A percentile compares a stretch with the other conserved stretches of the same genome.
Evolutionary conservation across 2,329 filamentous ascomycete species (phyloP).

Genomic region (Cladosporium sp.): DNA sequence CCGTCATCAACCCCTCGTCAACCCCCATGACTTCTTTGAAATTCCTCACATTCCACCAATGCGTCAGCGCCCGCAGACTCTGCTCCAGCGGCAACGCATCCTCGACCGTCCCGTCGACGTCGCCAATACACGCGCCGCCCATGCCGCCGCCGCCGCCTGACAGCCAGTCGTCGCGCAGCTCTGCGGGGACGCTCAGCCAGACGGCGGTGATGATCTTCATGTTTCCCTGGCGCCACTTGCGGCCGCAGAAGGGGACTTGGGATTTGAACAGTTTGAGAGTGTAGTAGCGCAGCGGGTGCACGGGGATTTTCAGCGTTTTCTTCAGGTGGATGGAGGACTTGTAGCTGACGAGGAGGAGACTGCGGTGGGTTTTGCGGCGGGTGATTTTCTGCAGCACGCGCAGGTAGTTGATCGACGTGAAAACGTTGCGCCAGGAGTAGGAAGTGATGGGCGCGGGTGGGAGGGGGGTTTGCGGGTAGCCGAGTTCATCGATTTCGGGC

Average conservation of each 20-base stretch:
- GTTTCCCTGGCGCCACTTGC: slow-evolving; percentile 96
- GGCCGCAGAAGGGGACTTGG: slow-evolving; percentile 95
- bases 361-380: slow-evolving; percentile 92
- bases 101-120: slow-evolving; percentile 92
- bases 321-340: slow-evolving; percentile 91
- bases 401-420: slow-evolving; percentile 90
- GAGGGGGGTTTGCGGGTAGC: slow-evolving; percentile 71
- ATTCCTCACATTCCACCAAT: slow-evolving; percentile 86
- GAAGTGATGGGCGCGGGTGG: slow-evolving; percentile 78
- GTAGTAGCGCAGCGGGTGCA: slow-evolving; percentile 84
- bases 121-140: slow-evolving; percentile 46
- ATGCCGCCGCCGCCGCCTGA: slow-evolving; percentile 64
- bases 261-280: slow-evolving; percentile 98
- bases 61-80: slow-evolving; percentile 81
- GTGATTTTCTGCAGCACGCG: slow-evolving; percentile 97
- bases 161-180: slow-evolving; percentile 93
- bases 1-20: slow-evolving; percentile 40
- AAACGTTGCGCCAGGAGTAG: slow-evolving; percentile 93
- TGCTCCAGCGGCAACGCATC: slow-evolving; percentile 91
- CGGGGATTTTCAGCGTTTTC: slow-evolving; percentile 87
- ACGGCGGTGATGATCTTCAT: slow-evolving; percentile 99
- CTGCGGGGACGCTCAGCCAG: slow-evolving; percentile 89
- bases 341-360: slow-evolving; percentile 90
- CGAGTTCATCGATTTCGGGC: slow-evolving; percentile 79
- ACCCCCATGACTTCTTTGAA: slow-evolving; percentile 77